Conservation (phyloP, 192 early-diverging fungal species). For the Umbelopsis ramanniana region DNA sequence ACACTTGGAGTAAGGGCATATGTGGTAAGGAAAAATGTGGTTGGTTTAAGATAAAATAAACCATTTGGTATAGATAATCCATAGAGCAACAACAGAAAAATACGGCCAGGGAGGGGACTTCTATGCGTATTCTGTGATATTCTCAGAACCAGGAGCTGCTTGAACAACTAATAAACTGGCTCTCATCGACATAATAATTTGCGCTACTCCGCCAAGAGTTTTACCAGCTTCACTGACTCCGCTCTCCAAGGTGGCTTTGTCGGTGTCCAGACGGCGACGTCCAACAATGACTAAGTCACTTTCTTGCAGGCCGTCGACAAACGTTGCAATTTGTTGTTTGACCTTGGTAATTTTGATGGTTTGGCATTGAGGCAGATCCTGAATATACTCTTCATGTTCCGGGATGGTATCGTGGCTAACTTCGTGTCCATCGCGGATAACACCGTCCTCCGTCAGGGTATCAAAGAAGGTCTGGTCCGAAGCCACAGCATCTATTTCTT, state of each 20-base stretch:
- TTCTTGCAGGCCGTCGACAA: conserved; percentile 38
- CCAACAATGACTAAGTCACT: conserved; percentile 14
- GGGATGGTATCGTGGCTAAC: conserved; percentile 7
- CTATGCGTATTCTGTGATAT: no score
- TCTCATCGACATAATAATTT: conserved; percentile 1
- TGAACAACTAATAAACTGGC: conserved; percentile 9
- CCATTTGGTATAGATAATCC: no score
- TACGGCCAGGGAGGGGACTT: no score
- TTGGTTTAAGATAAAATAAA: background rate
- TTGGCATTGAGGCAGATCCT: background rate
- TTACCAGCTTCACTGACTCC: conserved; percentile 9
- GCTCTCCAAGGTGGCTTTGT: background rate
- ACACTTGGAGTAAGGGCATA: background rate
- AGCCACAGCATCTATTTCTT: conserved; percentile 21
- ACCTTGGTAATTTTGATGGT: conserved; percentile 28
- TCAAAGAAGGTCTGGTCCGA: conserved; percentile 39
- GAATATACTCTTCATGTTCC: background rate
- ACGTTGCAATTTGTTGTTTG: conserved; percentile 44
- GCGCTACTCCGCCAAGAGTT: conserved; percentile 10
- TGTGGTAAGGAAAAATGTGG: background rate
- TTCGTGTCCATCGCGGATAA: conserved; percentile 28
- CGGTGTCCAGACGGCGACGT: background rate
- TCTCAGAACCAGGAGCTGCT: background rate
- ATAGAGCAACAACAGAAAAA: no score
- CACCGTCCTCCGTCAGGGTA: conserved; percentile 26